A percentile compares a stretch with the other conserved stretches of the same genome.
Conservation (phyloP, 768 basidiomycete genomes). For the Sporobolomyces pararoseus region DNA sequence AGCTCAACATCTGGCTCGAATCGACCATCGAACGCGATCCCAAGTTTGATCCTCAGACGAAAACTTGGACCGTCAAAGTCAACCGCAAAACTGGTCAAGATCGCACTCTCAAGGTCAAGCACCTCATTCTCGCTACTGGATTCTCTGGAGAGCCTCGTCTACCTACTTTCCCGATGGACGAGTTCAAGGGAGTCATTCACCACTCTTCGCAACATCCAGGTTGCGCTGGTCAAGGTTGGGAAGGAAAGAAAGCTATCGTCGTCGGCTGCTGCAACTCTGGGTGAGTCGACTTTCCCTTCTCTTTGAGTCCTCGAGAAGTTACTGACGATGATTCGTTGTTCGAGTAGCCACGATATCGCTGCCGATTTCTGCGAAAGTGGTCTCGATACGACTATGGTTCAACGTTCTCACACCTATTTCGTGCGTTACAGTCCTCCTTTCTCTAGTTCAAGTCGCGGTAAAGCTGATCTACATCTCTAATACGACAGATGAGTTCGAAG, state of each 20-base stretch:
- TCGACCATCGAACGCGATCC: constrained; percentile 40
- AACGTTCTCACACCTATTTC: constrained; percentile 61
- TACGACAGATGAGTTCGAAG: constrained; percentile 34
- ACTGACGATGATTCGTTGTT: constrained; percentile 9
- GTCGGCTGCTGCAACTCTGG: constrained; percentile 65
- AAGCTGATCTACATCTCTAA: background rate
- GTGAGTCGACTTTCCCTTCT: constrained; percentile 34
- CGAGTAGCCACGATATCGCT: constrained; percentile 54
- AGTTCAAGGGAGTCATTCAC: constrained; percentile 61
- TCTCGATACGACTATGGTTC: constrained; percentile 54
- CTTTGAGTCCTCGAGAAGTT: background rate
- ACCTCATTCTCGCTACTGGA: constrained; percentile 42
- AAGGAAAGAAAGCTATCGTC: constrained; percentile 68
- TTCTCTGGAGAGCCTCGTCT: constrained; percentile 45
- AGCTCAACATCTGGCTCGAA: constrained; percentile 43
- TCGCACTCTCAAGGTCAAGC: constrained; percentile 39
- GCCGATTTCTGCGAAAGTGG: constrained; percentile 49
- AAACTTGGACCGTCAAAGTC: constrained; percentile 34
- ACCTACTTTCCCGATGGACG: constrained; percentile 51
- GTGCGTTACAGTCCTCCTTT: constrained; percentile 43
- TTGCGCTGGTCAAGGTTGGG: constrained; percentile 55
- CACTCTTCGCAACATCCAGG: constrained; percentile 59
- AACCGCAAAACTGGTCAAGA: constrained; percentile 19
- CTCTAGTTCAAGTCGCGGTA: background rate
- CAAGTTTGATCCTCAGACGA: constrained; percentile 37